These are phyloP conservation scores for Ziziphus jujuba DNA, from an alignment of 306 rosid genomes.

Conservation along the genomic window DNA sequence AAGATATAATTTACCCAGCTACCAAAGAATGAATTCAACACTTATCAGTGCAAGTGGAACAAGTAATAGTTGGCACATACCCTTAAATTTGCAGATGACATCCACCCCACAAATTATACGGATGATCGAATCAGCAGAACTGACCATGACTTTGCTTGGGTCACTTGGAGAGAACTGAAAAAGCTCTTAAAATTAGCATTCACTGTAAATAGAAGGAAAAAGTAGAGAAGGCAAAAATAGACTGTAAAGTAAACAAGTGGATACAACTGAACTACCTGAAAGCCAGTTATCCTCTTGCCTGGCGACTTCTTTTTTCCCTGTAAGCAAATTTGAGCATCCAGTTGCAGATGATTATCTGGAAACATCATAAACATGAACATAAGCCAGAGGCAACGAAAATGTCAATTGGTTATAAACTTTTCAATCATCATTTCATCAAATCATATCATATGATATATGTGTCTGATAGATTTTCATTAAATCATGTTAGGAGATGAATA, in stretches of 20 bases:
- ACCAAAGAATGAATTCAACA: too few species aligned
- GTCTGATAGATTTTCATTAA: neutral
- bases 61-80: conserved; percentile 29
- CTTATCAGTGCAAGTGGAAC: too few species aligned
- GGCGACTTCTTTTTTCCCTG: conserved; percentile 65
- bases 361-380: conserved; percentile 18
- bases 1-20: too few species aligned
- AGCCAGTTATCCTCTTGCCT: conserved; percentile 65
- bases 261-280: conserved; percentile 53
- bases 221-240: conserved; percentile 2
- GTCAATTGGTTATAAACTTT: neutral
- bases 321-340: conserved; percentile 52
- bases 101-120: conserved; percentile 49
- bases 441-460: neutral
- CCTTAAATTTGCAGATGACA: conserved; percentile 60
- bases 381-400: neutral
- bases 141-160: conserved; percentile 57
- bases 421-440: neutral
- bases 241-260: conserved; percentile 8
- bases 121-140: conserved; percentile 67
- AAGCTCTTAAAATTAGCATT: conserved; percentile 21
- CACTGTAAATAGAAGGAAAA: neutral
- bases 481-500: neutral
- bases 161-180: conserved; percentile 67
- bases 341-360: conserved; percentile 53